A percentile compares a stretch with the other conserved stretches of the same genome.
Conservation (phyloP, 2,329 filamentous ascomycete genomes). For the Aspergillus brunneoviolaceus region DNA sequence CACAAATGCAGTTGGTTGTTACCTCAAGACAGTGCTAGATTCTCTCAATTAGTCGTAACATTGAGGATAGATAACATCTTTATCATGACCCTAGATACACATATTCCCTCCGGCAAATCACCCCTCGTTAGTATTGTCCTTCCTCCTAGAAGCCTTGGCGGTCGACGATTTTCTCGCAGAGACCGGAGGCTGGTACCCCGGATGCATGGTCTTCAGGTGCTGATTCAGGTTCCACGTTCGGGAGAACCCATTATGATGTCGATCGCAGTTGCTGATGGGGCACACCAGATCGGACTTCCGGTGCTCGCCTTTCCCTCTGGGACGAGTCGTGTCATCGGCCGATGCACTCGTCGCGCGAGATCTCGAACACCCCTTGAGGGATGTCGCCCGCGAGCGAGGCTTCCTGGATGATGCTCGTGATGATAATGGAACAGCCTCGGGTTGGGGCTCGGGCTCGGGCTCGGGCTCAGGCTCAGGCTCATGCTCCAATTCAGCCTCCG, state of each 20-base stretch:
- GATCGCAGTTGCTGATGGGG: conserved; percentile 30
- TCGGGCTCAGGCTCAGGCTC: background rate
- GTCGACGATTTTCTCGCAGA: conserved; percentile 2
- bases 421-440: conserved; percentile 7
- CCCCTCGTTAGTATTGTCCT: background rate
- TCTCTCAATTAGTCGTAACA: too few species aligned
- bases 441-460: background rate
- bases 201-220: conserved; percentile 36
- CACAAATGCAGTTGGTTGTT: too few species aligned
- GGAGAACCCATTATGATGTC: conserved; percentile 35
- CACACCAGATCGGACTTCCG: conserved; percentile 32
- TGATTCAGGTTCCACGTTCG: conserved; percentile 40
- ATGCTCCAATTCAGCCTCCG: background rate
- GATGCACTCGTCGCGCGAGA: conserved; percentile 15
- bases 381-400: conserved; percentile 12
- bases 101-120: background rate
- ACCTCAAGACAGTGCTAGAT: too few species aligned
- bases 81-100: too few species aligned
- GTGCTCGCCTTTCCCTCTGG: conserved; percentile 27
- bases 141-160: background rate
- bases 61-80: too few species aligned
- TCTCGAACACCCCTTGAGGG: conserved; percentile 12
- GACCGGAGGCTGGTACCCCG: conserved; percentile 16
- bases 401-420: conserved; percentile 1
- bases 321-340: background rate